These are phyloP conservation scores for Flaveria robusta DNA, from an alignment of 129 eudicot genomes.

Conservation along the genomic window DNA sequence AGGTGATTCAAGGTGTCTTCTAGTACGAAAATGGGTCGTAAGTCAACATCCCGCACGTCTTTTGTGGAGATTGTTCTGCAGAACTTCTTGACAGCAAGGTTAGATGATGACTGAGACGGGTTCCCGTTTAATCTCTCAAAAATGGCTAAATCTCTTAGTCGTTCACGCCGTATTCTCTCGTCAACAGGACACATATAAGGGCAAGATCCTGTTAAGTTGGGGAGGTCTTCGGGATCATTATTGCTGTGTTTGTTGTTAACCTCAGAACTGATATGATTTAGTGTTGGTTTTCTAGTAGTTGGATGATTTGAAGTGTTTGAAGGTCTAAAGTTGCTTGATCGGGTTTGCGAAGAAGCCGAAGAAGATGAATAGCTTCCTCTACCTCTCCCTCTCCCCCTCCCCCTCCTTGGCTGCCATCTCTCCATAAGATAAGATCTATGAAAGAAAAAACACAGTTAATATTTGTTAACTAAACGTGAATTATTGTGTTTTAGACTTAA, in stretches of 20 bases:
- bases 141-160: slow-evolving; percentile 72
- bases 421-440: slow-evolving; percentile 28
- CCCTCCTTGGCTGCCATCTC: slow-evolving; percentile 39
- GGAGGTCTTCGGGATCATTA: slow-evolving; percentile 10
- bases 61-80: slow-evolving; percentile 88
- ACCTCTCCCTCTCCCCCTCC: slow-evolving; percentile 38
- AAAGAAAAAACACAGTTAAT: not conserved
- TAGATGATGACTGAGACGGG: slow-evolving; percentile 66
- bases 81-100: slow-evolving; percentile 89
- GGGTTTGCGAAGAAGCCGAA: slow-evolving; percentile 14
- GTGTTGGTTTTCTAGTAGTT: slow-evolving; percentile 14
- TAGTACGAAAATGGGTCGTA: slow-evolving; percentile 71
- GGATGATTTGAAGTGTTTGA: slow-evolving; percentile 18
- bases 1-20: slow-evolving; percentile 73
- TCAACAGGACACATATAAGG: slow-evolving; percentile 92
- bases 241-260: slow-evolving; percentile 12
- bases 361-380: slow-evolving; percentile 37
- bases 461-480: not conserved
- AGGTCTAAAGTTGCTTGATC: slow-evolving; percentile 25
- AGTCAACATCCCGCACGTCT: slow-evolving; percentile 48
- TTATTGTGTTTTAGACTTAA: not conserved
- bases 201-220: slow-evolving; percentile 70
- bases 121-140: slow-evolving; percentile 80
- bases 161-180: slow-evolving; percentile 75
- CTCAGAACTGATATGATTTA: not conserved